phyloP scores from a whole-genome alignment of 2,329 filamentous ascomycete genomes.

The Didymella lethalis region DNA sequence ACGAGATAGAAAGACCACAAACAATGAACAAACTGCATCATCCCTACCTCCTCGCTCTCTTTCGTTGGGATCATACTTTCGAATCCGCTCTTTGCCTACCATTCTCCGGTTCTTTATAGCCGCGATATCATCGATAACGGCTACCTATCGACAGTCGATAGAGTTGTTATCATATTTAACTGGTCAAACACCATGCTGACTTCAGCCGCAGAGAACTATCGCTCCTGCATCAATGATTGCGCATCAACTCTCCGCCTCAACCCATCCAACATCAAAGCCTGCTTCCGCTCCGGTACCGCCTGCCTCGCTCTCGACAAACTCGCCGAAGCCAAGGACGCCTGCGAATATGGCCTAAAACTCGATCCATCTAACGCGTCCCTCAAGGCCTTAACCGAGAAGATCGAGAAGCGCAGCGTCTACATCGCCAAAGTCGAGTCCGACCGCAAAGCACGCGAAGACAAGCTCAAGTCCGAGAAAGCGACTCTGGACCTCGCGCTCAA shows the following conservation, averaged over 20 bases:
- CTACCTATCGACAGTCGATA: neutral
- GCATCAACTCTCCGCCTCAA: slow-evolving; percentile 81
- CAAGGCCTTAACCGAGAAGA: slow-evolving; percentile 66
- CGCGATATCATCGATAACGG: neutral
- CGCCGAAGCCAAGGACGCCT: slow-evolving; percentile 81
- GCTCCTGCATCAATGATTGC: slow-evolving; percentile 85
- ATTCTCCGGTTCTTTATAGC: neutral
- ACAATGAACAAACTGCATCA: slow-evolving; percentile 15
- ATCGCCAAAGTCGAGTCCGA: slow-evolving; percentile 64
- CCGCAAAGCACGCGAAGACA: slow-evolving; percentile 65
- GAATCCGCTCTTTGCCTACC: neutral
- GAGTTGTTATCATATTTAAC: neutral
- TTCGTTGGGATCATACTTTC: neutral
- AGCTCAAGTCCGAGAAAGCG: slow-evolving; percentile 62
- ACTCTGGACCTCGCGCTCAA: slow-evolving; percentile 64
- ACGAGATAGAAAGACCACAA: slow-evolving; percentile 8
- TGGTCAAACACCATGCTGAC: neutral
- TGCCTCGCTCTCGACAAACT: slow-evolving; percentile 81
- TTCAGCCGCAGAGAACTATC: slow-evolving; percentile 74
- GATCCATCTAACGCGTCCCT: slow-evolving; percentile 75
- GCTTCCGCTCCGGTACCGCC: slow-evolving; percentile 82
- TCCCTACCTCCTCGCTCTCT: slow-evolving; percentile 7
- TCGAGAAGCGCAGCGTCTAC: slow-evolving; percentile 65
- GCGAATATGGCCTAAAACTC: slow-evolving; percentile 74
- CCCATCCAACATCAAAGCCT: slow-evolving; percentile 83